Evolutionary conservation across 345 rosid species (phyloP).

Genomic region (Hibiscus tridactylites): DNA sequence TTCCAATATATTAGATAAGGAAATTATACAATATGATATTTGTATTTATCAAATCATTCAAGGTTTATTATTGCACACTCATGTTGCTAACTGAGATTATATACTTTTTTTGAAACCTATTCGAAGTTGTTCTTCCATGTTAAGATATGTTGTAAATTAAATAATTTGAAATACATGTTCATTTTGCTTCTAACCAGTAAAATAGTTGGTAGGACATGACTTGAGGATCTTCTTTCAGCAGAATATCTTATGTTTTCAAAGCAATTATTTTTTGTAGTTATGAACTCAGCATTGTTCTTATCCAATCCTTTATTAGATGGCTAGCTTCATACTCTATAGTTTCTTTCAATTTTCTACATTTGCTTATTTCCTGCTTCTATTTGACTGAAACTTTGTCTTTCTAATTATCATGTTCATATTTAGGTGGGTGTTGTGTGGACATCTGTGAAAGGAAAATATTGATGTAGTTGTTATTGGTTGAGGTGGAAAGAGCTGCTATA

Average conservation of each 20-base stretch:
- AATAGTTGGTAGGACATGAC: background rate
- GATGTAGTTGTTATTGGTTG: conserved; percentile 1
- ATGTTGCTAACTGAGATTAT: background rate
- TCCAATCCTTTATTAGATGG: background rate
- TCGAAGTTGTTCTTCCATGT: background rate
- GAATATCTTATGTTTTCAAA: background rate
- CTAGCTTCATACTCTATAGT: background rate
- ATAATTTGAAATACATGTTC: background rate
- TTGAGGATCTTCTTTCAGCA: background rate
- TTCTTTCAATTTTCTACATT: background rate
- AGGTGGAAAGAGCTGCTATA: background rate
- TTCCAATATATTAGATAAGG: background rate
- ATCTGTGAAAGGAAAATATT: background rate
- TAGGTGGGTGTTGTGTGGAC: background rate
- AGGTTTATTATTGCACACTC: background rate
- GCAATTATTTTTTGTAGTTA: background rate
- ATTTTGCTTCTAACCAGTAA: background rate
- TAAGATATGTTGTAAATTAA: background rate
- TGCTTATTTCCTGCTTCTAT: background rate
- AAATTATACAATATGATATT: background rate
- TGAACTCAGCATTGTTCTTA: background rate
- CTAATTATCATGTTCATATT: background rate
- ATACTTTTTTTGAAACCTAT: background rate
- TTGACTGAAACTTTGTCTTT: background rate
- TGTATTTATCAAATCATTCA: background rate